phyloP scores from a whole-genome alignment of 805 yeast genomes.

The Yarrowia osloensis region DNA sequence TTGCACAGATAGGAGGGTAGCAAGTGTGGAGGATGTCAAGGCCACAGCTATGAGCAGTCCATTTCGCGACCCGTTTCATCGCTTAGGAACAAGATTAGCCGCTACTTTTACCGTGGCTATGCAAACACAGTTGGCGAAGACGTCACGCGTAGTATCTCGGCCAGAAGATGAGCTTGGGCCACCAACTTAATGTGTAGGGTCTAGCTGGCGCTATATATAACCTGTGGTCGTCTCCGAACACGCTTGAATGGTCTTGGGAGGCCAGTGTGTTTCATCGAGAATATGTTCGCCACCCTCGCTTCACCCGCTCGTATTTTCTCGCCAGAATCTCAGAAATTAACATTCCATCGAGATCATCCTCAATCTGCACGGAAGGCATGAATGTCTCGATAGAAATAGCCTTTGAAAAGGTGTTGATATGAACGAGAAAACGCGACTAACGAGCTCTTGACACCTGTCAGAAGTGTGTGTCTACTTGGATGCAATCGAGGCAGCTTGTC shows the following conservation, averaged over 20 bases:
- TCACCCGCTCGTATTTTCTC: not conserved
- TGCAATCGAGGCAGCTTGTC: not conserved
- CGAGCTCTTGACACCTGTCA: not conserved
- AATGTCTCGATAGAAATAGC: not conserved
- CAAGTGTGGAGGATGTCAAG: not conserved
- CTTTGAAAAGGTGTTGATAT: not conserved
- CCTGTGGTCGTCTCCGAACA: not conserved
- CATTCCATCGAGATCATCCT: constrained; percentile 1
- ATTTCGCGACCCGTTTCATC: not conserved
- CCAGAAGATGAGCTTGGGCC: not conserved
- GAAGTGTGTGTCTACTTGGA: too few relatives aligned
- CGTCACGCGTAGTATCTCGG: not conserved
- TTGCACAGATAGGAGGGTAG: not conserved
- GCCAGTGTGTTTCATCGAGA: not conserved
- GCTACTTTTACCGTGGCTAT: not conserved
- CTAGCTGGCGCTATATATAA: not conserved
- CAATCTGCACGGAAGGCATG: not conserved
- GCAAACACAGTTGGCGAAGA: not conserved
- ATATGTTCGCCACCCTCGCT: not conserved
- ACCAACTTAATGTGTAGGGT: not conserved
- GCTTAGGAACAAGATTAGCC: not conserved
- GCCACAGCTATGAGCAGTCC: too few relatives aligned
- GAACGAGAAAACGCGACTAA: not conserved
- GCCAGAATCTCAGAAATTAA: not conserved
- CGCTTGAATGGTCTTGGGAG: not conserved